Evolutionary conservation across 352 stramenopile genomes (phyloP), one percentile per base, ranked within the genome.

Genomic region (Phytophthora melonis): DNA sequence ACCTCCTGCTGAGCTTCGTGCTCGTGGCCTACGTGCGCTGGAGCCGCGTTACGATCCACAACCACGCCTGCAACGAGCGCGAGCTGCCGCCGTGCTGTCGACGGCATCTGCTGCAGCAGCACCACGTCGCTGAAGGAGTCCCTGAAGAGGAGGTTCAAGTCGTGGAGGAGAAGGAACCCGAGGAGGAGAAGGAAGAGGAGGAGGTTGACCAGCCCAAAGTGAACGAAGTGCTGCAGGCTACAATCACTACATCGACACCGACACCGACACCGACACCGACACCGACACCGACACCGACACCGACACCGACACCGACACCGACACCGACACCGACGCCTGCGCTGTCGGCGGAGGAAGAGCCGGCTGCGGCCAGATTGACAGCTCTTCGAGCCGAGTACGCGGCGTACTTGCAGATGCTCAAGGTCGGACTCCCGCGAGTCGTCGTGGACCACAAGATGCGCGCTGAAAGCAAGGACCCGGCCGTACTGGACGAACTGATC

Each of bases 351-450:
- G 63, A 79, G 39, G 58, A 74, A 16, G 36, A 71, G 47, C 57
- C 11, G 18, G 53, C 30, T n/a, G 55, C 58, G 53, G 63, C 32
- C 27, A 72, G 63, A 72, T 32, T 79, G 11, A 10, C 62, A 10
- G 21, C 58, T 49, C 66, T 81, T 60, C 75, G 63, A 3, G 58
- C 6, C n/a, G 70, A 81, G 36, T 81, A 81, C 27, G 61, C 66
- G 3, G 53, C 86, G 6, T 96, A 92, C 72, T 80, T 96, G 58
- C 87, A 92, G 50, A 93, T 96, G 84, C 74, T 95, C 25, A 93
- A 92, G 67, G 89, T 96, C 18, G 83, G 87, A 16, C 76, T 91
- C 5, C 81, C 88, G 9, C 62, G 81, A 34, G 78, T 90, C 8
- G 79, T 93, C 6, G 88, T 95, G 7, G 74, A 93, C 62, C 86